A percentile compares a stretch with the other conserved stretches of the same genome.
Evolutionary conservation across 2,329 filamentous ascomycete genomes (phyloP).

Genomic region (Tricladium varicosporioides): DNA sequence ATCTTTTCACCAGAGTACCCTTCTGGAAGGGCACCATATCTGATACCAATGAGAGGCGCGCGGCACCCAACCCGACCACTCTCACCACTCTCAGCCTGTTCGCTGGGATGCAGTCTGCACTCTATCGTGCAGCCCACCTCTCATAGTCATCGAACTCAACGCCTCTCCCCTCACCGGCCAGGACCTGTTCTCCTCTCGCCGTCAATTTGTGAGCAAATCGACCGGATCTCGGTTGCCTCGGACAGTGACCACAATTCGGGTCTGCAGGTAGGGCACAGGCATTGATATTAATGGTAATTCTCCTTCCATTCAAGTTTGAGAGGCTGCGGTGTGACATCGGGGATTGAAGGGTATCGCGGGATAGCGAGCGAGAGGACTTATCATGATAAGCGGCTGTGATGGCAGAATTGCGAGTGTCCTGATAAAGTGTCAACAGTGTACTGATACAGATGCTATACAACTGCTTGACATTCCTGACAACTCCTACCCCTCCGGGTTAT

Average conservation of each 20-base stretch:
- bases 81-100: background rate
- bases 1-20: background rate
- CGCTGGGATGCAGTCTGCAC: background rate
- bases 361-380: background rate
- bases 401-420: background rate
- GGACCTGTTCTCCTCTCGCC: background rate
- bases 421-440: no score
- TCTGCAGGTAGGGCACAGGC: background rate
- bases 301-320: background rate
- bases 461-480: background rate
- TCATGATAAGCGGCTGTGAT: background rate
- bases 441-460: background rate
- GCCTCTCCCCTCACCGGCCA: background rate
- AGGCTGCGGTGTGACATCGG: background rate
- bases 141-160: background rate
- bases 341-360: background rate
- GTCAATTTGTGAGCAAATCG: no score
- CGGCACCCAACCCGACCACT: background rate
- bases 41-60: conserved; percentile 4
- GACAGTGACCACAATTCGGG: no score
- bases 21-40: conserved; percentile 1
- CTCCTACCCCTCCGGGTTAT: background rate
- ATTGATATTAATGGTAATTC: background rate
- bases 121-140: background rate
- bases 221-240: background rate